Conservation (phyloP, 1,284 basidiomycete genomes). For the Sanghuangporus sanghuang region DNA sequence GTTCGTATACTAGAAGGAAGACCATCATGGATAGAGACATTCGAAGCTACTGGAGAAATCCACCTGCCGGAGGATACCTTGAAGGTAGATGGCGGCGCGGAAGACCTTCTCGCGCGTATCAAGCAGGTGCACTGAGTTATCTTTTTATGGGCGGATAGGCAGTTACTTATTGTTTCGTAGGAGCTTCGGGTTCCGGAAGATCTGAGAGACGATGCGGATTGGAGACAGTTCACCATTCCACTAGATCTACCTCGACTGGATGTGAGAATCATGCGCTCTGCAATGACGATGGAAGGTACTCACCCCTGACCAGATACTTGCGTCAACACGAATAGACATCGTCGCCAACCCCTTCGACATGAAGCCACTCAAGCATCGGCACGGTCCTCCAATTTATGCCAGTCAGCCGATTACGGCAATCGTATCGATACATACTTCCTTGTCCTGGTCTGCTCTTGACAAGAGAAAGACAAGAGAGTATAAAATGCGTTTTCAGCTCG, state of each 20-base stretch:
- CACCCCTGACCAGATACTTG: slow-evolving; percentile 53
- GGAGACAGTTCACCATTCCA: slow-evolving; percentile 72
- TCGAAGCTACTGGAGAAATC: slow-evolving; percentile 64
- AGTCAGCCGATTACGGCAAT: slow-evolving; percentile 71
- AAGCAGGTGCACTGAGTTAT: slow-evolving; percentile 32
- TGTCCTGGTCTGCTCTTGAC: slow-evolving; percentile 61
- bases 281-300: not conserved
- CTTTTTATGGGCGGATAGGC: not conserved
- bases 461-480: slow-evolving; percentile 41
- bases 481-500: slow-evolving; percentile 68
- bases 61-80: slow-evolving; percentile 41
- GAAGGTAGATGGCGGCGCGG: slow-evolving; percentile 24
- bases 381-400: slow-evolving; percentile 49
- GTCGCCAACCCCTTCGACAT: slow-evolving; percentile 30
- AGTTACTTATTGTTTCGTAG: slow-evolving; percentile 32
- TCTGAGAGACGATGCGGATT: slow-evolving; percentile 34
- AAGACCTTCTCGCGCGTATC: slow-evolving; percentile 22
- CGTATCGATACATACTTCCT: slow-evolving; percentile 61
- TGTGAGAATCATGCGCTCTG: slow-evolving; percentile 37
- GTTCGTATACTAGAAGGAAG: slow-evolving; percentile 58
- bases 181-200: slow-evolving; percentile 8
- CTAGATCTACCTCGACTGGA: slow-evolving; percentile 79
- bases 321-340: slow-evolving; percentile 57
- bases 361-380: slow-evolving; percentile 20
- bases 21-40: slow-evolving; percentile 60